Evolutionary conservation across 2,329 filamentous ascomycete genomes (phyloP).

Genomic region (Xylariomycetidae sp.): DNA sequence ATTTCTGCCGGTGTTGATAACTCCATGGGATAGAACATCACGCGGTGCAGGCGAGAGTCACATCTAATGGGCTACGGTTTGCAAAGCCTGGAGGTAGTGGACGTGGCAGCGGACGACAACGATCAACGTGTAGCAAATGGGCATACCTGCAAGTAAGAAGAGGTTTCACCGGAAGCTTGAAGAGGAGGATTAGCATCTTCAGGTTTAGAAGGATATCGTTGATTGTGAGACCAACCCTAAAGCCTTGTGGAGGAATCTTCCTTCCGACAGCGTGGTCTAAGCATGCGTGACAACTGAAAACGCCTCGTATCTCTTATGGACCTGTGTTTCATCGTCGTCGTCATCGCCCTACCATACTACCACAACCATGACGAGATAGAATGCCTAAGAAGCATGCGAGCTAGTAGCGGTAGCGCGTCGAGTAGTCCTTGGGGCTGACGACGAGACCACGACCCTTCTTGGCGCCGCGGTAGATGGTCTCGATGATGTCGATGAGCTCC

Average conservation of each 20-base stretch:
- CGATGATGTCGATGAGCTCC: constrained; percentile 96
- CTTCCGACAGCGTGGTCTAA: too few relatives aligned
- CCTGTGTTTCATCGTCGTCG: too few relatives aligned
- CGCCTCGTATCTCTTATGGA: too few relatives aligned
- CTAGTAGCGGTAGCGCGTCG: constrained; percentile 26
- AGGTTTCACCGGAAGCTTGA: constrained; percentile 16
- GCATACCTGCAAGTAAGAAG: constrained; percentile 16
- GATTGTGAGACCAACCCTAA: constrained; percentile 33
- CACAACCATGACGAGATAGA: neutral
- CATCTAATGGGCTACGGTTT: too few relatives aligned
- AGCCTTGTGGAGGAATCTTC: too few relatives aligned
- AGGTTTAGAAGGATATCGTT: constrained; percentile 12
- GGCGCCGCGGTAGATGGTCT: constrained; percentile 96
- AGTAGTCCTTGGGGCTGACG: constrained; percentile 80
- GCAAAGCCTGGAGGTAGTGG: too few relatives aligned
- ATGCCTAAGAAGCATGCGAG: neutral
- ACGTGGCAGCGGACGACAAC: too few relatives aligned
- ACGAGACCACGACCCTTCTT: constrained; percentile 97
- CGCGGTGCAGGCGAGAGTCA: too few relatives aligned
- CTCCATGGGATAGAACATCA: too few relatives aligned
- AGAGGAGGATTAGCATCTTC: constrained; percentile 24
- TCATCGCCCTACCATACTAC: neutral
- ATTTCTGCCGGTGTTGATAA: too few relatives aligned
- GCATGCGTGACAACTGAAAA: too few relatives aligned
- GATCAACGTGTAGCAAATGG: too few relatives aligned